Evolutionary conservation across 495 filamentous ascomycete species (phyloP).

Genomic region (Aspergillus funiculosus): DNA sequence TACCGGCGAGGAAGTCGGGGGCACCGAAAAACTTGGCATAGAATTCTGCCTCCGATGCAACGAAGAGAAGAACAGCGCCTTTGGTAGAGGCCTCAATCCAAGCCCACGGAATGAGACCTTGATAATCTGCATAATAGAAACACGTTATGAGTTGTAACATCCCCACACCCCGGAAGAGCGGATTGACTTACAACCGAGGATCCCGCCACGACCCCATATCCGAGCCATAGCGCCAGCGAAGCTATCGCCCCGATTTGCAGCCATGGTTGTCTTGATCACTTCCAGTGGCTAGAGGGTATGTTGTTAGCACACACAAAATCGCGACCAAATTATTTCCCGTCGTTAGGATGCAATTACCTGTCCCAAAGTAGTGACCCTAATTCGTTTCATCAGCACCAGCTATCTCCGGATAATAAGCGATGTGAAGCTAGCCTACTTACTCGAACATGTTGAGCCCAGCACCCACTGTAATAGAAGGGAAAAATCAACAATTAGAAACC

Average conservation of each 20-base stretch:
- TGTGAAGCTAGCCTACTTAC: conserved; percentile 45
- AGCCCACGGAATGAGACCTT: conserved; percentile 99
- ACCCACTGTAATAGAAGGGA: conserved; percentile 58
- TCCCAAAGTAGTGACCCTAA: conserved; percentile 76
- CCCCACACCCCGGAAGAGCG: conserved; percentile 20
- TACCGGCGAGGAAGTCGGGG: conserved; percentile 78
- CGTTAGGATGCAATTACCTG: conserved; percentile 51
- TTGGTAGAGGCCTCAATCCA: conserved; percentile 99
- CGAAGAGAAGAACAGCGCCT: conserved; percentile 97
- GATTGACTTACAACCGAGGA: conserved; percentile 80
- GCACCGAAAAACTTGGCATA: conserved; percentile 77
- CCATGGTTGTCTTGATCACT: conserved; percentile 99
- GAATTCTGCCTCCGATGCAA: conserved; percentile 97
- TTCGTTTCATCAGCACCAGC: conserved; percentile 14
- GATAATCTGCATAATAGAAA: conserved; percentile 65
- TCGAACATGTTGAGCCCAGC: conserved; percentile 98
- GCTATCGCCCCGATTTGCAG: conserved; percentile 86
- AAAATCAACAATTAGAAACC: conserved; percentile 11
- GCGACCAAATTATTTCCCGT: background rate
- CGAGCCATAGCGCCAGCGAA: conserved; percentile 73
- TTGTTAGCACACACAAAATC: conserved; percentile 18
- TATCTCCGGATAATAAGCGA: background rate
- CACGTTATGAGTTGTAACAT: conserved; percentile 16
- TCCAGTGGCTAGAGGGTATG: conserved; percentile 69
- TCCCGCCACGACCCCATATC: conserved; percentile 91